Conservation (phyloP, 2,329 filamentous ascomycete species). For the Septoria linicola region DNA sequence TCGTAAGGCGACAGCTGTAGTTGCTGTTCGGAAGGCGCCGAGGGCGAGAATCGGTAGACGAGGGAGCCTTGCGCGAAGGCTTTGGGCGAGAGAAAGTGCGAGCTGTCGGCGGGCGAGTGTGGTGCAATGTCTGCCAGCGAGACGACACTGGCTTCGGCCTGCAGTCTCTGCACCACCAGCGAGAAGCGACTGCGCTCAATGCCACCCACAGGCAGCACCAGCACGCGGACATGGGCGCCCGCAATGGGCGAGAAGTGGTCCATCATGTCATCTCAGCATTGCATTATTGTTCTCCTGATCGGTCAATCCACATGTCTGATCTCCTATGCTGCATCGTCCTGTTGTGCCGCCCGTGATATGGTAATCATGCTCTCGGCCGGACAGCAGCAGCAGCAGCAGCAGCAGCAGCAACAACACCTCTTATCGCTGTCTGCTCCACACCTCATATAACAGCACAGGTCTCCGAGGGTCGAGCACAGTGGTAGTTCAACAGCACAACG, state of each 20-base stretch:
- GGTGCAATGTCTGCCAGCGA: conserved; percentile 28
- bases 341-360: background rate
- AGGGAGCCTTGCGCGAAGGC: conserved; percentile 83
- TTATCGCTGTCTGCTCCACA: too few relatives aligned
- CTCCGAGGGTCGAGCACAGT: too few relatives aligned
- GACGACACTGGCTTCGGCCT: conserved; percentile 73
- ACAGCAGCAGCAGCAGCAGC: background rate
- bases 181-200: conserved; percentile 80
- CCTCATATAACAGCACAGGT: too few relatives aligned
- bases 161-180: conserved; percentile 73
- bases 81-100: conserved; percentile 66
- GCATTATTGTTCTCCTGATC: background rate
- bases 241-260: conserved; percentile 89
- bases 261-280: conserved; percentile 22
- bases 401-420: conserved; percentile 1
- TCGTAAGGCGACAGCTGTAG: conserved; percentile 84
- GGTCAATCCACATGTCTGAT: too few relatives aligned
- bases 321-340: too few relatives aligned
- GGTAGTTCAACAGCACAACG: too few relatives aligned
- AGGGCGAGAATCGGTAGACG: conserved; percentile 82
- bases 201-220: conserved; percentile 81
- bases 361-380: too few relatives aligned
- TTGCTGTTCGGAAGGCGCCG: conserved; percentile 75
- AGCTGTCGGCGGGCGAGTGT: conserved; percentile 14
- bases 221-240: conserved; percentile 83